A percentile compares a stretch with the other conserved stretches of the same genome.
phyloP scores from a whole-genome alignment of 768 basidiomycete species.

The Naganishia onofrii region DNA sequence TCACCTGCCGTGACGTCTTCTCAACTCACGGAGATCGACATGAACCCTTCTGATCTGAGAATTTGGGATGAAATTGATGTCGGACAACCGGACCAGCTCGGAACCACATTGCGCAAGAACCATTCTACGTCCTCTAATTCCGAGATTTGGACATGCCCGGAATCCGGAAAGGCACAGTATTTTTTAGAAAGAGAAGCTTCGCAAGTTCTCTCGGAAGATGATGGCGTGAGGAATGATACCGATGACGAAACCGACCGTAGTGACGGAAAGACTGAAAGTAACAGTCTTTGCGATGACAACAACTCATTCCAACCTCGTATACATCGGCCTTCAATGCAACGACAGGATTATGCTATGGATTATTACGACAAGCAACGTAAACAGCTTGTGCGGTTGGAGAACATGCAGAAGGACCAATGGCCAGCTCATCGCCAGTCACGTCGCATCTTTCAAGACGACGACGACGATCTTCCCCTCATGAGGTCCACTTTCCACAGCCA shows the following conservation, averaged over 20 bases:
- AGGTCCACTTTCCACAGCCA: not conserved
- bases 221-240: not conserved
- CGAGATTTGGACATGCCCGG: too few relatives aligned
- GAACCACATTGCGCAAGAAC: too few relatives aligned
- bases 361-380: not conserved
- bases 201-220: not conserved
- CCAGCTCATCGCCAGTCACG: not conserved
- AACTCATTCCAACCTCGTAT: not conserved
- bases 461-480: not conserved
- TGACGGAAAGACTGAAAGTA: not conserved
- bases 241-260: not conserved
- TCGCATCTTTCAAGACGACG: not conserved
- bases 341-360: not conserved
- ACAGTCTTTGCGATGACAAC: not conserved
- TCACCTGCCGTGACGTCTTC: not conserved
- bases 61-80: not conserved
- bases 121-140: too few relatives aligned
- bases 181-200: not conserved
- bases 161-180: too few relatives aligned
- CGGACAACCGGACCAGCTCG: not conserved
- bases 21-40: not conserved
- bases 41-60: not conserved
- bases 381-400: not conserved
- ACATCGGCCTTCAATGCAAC: not conserved
- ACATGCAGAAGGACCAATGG: not conserved